Evolutionary conservation across 2,329 filamentous ascomycete species (phyloP).

Genomic region (Xylariaceae sp.): DNA sequence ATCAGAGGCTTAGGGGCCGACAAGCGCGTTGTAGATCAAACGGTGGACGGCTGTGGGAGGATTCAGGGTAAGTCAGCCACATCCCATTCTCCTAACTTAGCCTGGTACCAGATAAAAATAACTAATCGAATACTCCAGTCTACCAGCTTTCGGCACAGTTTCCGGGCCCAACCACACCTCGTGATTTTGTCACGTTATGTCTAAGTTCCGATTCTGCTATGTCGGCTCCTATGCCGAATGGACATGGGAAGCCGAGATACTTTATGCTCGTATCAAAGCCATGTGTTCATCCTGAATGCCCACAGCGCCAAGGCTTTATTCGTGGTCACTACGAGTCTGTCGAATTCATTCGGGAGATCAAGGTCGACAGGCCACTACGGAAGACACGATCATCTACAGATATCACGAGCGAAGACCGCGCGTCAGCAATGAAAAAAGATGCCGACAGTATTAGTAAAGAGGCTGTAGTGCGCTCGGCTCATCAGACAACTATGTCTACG

Average conservation of each 20-base stretch:
- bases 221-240: constrained; percentile 37
- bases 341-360: constrained; percentile 86
- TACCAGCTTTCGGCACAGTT: constrained; percentile 90
- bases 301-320: constrained; percentile 74
- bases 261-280: constrained; percentile 90
- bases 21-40: constrained; percentile 68
- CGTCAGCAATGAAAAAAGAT: constrained; percentile 37
- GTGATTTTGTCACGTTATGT: constrained; percentile 85
- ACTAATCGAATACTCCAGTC: constrained; percentile 54
- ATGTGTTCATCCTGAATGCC: constrained; percentile 75
- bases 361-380: constrained; percentile 53
- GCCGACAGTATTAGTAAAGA: constrained; percentile 46
- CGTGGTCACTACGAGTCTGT: constrained; percentile 89
- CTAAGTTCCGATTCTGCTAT: constrained; percentile 67
- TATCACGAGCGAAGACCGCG: constrained; percentile 41
- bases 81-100: not conserved
- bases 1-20: constrained; percentile 88
- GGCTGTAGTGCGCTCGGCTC: too few species aligned
- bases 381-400: constrained; percentile 54
- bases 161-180: constrained; percentile 82
- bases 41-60: constrained; percentile 63
- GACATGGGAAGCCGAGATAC: constrained; percentile 57
- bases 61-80: constrained; percentile 60
- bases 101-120: constrained; percentile 7
- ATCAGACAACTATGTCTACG: constrained; percentile 40